Evolutionary conservation across 257 asterid genomes (phyloP).

Genomic region (Verbena officinalis): DNA sequence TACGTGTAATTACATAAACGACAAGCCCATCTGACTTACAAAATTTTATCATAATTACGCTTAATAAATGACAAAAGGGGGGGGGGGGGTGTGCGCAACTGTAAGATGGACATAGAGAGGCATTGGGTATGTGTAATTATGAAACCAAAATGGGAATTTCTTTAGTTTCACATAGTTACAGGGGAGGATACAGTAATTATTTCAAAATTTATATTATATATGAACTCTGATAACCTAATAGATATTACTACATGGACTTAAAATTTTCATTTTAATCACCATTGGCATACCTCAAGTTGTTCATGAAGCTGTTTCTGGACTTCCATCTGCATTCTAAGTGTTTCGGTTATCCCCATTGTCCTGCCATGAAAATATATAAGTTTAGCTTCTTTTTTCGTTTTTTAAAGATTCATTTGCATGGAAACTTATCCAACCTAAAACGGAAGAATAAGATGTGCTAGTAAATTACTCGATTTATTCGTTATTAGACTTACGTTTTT

Average conservation of each 20-base stretch:
- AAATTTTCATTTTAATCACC: not conserved
- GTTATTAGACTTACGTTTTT: conserved; percentile 54
- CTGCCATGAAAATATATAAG: conserved; percentile 42
- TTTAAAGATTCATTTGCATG: conserved; percentile 5
- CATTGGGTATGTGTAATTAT: too few relatives aligned
- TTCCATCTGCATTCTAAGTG: conserved; percentile 87
- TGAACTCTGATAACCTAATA: not conserved
- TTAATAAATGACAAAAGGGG: not conserved
- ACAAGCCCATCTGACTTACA: too few relatives aligned
- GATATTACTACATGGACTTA: too few relatives aligned
- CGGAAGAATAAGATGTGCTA: not conserved
- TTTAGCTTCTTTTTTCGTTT: conserved; percentile 11
- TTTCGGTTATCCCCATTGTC: conserved; percentile 80
- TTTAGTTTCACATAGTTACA: too few relatives aligned
- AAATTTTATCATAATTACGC: not conserved
- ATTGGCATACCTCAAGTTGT: conserved; percentile 79
- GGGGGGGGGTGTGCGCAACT: too few relatives aligned
- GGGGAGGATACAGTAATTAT: not conserved
- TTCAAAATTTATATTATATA: not conserved
- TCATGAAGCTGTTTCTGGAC: conserved; percentile 95
- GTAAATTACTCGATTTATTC: too few relatives aligned
- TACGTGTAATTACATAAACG: too few relatives aligned
- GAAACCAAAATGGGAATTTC: too few relatives aligned
- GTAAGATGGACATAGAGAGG: too few relatives aligned
- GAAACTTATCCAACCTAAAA: conserved; percentile 1